Evolutionary conservation across 768 basidiomycete species (phyloP), one percentile per base, ranked within the genome.

Genomic region (Suillus luteus): DNA sequence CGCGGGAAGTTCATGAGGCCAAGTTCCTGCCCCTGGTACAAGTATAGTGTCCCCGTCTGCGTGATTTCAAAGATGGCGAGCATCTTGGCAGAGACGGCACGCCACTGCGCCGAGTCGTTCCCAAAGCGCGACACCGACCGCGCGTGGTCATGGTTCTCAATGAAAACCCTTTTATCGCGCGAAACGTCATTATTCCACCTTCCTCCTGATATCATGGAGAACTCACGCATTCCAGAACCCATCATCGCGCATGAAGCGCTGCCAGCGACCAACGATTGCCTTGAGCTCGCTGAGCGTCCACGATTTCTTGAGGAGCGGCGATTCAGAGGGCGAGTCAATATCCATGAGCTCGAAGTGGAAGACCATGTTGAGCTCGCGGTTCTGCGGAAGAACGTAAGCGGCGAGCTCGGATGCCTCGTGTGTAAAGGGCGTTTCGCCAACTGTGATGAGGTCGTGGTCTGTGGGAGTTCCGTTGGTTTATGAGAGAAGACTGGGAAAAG

Each of bases 21-120:
- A 0, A 92, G 80, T 70, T 92, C 92, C 72, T 92, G 81, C 7
- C 90, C 91, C 76, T 92, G 89, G 71, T 87, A 92, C 12, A 93
- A 78, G 71, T 86, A 92, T 65, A 87, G 74, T 22, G 90, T 90
- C 7, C 91, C 90, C 9, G 80, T 77, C 48, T 88, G 85, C 1
- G 86, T 83, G 41, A 83, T 77, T 66, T 91, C 82, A 41, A 90
- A 73, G 61, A 89, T 77, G 1, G 86, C 82, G 22, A 92, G 73
- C 74, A 92, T 75, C 73, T 91, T 91, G 5, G 85, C 86, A 7
- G 86, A 87, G 17, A 81, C 71, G 0, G 79, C 73, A 5, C 90
- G 83, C 81, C 86, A 86, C 64, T 81, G 75, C 0, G 80, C 78
- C 1, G 73, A 71, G 70, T 92, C 90, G 65, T 87, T 85, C 22